Base-by-base conservation (phyloP, 1,284 basidiomycete genomes). In the Volvariella surrecta region DNA sequence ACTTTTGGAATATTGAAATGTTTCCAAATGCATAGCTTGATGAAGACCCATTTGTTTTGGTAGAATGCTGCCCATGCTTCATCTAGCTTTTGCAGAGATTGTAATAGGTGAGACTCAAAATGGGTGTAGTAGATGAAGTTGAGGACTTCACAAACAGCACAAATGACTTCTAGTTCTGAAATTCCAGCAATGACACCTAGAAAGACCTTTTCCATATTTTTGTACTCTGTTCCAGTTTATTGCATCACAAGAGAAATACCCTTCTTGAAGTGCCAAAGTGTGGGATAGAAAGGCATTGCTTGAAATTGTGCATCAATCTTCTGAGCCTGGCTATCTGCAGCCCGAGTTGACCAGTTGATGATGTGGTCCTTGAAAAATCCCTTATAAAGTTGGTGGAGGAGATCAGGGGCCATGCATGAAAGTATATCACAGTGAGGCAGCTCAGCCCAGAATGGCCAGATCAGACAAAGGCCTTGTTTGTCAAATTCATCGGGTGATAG, bases 1-100 rank as follows among this genome's bases (percentile, higher is more conserved):
- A 68, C 20, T 44, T 70, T 70, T 1, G 58, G 60, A 22, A 70
- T 62, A 42, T 66, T 62, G 53, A 70, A 66, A 39, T 54, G 48
- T 13, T 45, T 41, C 9, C 48, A 46, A 19, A 47, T 42, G 6
- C 34, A 39, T 2, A 52, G 44, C 10, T 51, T 35, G 1, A 47
- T 18, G 34, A 56, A 53, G 3, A 53, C 22, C 9, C 48, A 28
- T 34, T 55, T 55, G 18, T 45, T 38, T 16, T 38, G 20, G 31
- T 57, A 53, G 35, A 57, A 53, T 2, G 24, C 17, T 2, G 43
- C 32, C 22, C 51, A 45, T 2, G 51, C 40, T 4, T 49, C 21
- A 2, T 48, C 38, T 2, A 59, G 48, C 1, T 30, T 30, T 7
- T 1, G 1, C 2, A 58, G 48, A 1, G 54, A 47, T n/a, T 47